These are phyloP conservation scores for Lactarius quietus DNA, from an alignment of 768 basidiomycete genomes.

Conservation along the genomic window DNA sequence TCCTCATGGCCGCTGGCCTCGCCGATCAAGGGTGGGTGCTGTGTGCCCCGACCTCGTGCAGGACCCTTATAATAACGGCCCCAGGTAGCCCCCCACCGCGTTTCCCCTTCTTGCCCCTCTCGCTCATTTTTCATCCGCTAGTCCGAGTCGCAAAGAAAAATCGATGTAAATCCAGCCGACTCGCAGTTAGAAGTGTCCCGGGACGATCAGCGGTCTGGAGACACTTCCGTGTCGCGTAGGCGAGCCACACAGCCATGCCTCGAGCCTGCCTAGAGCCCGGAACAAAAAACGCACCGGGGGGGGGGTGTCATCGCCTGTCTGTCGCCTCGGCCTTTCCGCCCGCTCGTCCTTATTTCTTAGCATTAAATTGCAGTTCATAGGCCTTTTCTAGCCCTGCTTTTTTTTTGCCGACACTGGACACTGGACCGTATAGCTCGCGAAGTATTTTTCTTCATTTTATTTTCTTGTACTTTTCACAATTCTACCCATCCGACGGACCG, in stretches of 20 bases:
- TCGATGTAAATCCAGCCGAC: background rate
- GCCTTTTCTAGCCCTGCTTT: background rate
- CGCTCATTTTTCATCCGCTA: background rate
- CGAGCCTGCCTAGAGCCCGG: background rate
- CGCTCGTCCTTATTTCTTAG: background rate
- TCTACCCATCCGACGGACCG: background rate
- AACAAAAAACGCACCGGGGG: background rate
- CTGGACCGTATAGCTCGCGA: background rate
- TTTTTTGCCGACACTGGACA: background rate
- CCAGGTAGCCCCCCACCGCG: background rate
- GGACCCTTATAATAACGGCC: background rate
- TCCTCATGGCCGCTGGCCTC: background rate
- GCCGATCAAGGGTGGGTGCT: background rate
- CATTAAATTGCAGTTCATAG: background rate
- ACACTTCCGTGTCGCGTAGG: background rate
- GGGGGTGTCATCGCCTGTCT: background rate
- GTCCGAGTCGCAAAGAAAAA: background rate
- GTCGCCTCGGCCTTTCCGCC: background rate
- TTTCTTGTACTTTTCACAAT: background rate
- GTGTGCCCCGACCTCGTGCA: constrained; percentile 5
- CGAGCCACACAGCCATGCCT: background rate
- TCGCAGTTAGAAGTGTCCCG: background rate
- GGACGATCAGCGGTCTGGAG: background rate
- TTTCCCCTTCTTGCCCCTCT: background rate
- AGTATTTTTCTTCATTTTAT: background rate